Conservation (phyloP, 441 rosid species). For the Manihot esculenta region DNA sequence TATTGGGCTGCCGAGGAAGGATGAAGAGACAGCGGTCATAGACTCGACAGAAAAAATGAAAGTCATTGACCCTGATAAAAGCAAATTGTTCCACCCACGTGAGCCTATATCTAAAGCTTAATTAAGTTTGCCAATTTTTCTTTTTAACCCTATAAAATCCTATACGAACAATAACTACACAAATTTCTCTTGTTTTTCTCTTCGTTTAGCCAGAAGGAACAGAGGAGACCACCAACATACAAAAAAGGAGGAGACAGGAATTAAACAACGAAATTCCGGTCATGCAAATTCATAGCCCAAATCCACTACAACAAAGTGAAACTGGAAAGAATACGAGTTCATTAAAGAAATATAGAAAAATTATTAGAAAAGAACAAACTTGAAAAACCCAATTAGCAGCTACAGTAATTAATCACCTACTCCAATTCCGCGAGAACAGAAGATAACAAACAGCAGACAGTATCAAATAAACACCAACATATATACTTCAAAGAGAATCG, state of each 20-base stretch:
- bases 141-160: too few relatives aligned
- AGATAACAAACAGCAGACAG: neutral
- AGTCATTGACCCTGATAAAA: too few relatives aligned
- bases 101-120: too few relatives aligned
- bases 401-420: neutral
- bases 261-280: neutral
- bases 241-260: neutral
- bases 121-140: too few relatives aligned
- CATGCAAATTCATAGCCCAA: neutral
- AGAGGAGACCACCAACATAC: too few relatives aligned
- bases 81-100: too few relatives aligned
- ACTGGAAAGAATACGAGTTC: neutral
- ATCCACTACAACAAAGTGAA: neutral
- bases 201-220: neutral
- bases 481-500: neutral
- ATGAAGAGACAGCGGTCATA: neutral
- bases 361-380: neutral
- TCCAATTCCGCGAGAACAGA: neutral
- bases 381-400: conserved; percentile 6
- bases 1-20: neutral
- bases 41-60: too few relatives aligned
- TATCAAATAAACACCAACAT: neutral
- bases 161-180: too few relatives aligned
- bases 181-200: neutral
- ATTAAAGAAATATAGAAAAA: neutral